phyloP scores from a whole-genome alignment of 441 rosid genomes.

The Populus hybrid region DNA sequence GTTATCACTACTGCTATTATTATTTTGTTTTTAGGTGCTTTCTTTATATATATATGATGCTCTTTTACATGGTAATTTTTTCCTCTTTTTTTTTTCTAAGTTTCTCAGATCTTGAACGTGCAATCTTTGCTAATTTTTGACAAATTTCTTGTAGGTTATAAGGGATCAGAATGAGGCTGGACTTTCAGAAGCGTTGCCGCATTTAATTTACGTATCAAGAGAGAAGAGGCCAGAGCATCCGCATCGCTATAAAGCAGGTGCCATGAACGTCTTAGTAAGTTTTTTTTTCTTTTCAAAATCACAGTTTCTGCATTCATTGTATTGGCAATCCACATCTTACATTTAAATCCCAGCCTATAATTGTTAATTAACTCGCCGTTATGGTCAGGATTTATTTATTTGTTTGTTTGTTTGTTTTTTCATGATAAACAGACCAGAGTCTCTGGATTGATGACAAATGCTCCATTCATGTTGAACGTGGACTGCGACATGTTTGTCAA shows the following conservation, averaged over 20 bases:
- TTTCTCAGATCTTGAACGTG: neutral
- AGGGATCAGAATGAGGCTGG: conserved; percentile 43
- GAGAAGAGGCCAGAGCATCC: conserved; percentile 51
- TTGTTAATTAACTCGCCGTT: too few relatives aligned
- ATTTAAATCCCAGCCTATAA: neutral
- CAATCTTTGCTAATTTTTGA: neutral
- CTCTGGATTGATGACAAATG: conserved; percentile 61
- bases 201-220: conserved; percentile 58
- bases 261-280: conserved; percentile 69
- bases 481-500: conserved; percentile 55
- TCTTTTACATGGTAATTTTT: neutral
- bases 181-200: conserved; percentile 38
- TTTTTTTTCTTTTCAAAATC: too few relatives aligned
- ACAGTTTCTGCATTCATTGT: too few relatives aligned
- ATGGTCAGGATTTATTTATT: neutral
- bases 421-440: conserved; percentile 41
- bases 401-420: neutral
- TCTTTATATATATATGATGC: neutral
- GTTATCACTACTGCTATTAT: neutral
- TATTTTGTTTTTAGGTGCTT: neutral
- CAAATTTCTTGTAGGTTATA: conserved; percentile 31
- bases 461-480: conserved; percentile 51
- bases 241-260: conserved; percentile 75
- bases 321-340: neutral
- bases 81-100: neutral